Percentiles rank a stretch among this genome's conserved stretches.
These are phyloP conservation scores for Boletus vinaceobasis DNA, from an alignment of 768 basidiomycete genomes.

Conservation along the genomic window DNA sequence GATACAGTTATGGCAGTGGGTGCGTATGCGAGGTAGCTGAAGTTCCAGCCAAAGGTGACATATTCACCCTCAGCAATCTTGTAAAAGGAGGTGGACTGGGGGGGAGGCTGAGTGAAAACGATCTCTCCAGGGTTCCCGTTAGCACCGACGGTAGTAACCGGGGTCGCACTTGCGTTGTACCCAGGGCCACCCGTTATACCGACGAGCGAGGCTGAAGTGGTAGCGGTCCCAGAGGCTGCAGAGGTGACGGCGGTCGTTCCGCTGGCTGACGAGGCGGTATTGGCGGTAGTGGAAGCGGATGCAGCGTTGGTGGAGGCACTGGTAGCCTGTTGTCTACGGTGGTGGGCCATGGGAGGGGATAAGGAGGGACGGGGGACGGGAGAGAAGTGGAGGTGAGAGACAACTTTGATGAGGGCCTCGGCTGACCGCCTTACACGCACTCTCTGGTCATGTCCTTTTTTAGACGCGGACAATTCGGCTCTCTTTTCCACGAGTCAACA, in stretches of 20 bases:
- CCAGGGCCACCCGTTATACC: slow-evolving; percentile 29
- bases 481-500: background rate
- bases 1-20: slow-evolving; percentile 58
- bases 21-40: slow-evolving; percentile 50
- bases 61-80: slow-evolving; percentile 55
- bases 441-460: slow-evolving; percentile 12
- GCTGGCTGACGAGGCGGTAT: background rate
- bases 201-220: background rate
- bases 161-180: slow-evolving; percentile 21
- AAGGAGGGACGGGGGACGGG: background rate
- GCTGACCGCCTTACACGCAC: slow-evolving; percentile 16
- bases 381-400: background rate
- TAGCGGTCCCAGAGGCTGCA: background rate
- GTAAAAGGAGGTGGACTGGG: slow-evolving; percentile 59
- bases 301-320: background rate
- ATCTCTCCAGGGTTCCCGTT: slow-evolving; percentile 43
- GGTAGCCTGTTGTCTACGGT: slow-evolving; percentile 25
- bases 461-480: background rate
- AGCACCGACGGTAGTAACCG: slow-evolving; percentile 27
- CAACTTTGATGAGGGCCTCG: background rate
- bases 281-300: background rate
- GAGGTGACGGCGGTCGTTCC: background rate
- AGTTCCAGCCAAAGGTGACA: slow-evolving; percentile 75
- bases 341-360: slow-evolving; percentile 10
- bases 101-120: slow-evolving; percentile 55